Percentiles rank a stretch among this genome's conserved stretches.
phyloP scores from a whole-genome alignment of 2,329 filamentous ascomycete species.

The Dissoconium aciculare region DNA sequence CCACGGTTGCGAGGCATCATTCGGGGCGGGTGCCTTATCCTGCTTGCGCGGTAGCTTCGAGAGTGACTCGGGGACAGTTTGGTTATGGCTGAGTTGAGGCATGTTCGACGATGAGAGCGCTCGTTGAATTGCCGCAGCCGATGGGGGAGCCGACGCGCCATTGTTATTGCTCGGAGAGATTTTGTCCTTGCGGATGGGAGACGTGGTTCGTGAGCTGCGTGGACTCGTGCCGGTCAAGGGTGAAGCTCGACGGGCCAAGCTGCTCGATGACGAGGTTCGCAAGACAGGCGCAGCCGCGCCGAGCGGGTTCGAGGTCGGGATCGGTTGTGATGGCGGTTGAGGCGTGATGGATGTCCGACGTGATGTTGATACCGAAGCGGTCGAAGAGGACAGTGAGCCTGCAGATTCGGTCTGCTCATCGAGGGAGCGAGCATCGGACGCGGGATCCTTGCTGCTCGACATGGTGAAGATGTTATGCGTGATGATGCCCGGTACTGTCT shows the following conservation, averaged over 20 bases:
- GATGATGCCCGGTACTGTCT: too few species aligned
- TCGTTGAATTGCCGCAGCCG: conserved; percentile 48
- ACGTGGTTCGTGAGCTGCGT: conserved; percentile 33
- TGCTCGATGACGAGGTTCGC: conserved; percentile 19
- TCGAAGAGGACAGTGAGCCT: too few species aligned
- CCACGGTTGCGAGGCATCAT: conserved; percentile 49
- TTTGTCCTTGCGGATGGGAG: conserved; percentile 34
- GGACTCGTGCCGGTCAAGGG: conserved; percentile 29
- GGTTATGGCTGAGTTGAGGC: conserved; percentile 45
- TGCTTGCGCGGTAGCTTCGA: conserved; percentile 45
- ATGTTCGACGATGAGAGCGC: conserved; percentile 54
- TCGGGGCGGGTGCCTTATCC: conserved; percentile 42
- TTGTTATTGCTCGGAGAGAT: conserved; percentile 17
- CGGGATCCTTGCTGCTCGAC: conserved; percentile 18
- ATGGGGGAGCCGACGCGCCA: conserved; percentile 31
- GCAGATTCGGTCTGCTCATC: conserved; percentile 25
- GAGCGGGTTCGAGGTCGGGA: conserved; percentile 6
- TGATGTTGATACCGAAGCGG: too few species aligned
- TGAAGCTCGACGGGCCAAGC: conserved; percentile 16
- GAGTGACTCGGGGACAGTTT: conserved; percentile 42
- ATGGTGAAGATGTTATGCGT: too few species aligned
- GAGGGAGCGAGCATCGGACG: conserved; percentile 24
- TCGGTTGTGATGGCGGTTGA: too few species aligned
- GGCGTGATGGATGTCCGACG: too few species aligned
- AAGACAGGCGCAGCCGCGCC: conserved; percentile 8